phyloP scores from a whole-genome alignment of 805 yeast genomes.

The Kockiozyma suomiensis region DNA sequence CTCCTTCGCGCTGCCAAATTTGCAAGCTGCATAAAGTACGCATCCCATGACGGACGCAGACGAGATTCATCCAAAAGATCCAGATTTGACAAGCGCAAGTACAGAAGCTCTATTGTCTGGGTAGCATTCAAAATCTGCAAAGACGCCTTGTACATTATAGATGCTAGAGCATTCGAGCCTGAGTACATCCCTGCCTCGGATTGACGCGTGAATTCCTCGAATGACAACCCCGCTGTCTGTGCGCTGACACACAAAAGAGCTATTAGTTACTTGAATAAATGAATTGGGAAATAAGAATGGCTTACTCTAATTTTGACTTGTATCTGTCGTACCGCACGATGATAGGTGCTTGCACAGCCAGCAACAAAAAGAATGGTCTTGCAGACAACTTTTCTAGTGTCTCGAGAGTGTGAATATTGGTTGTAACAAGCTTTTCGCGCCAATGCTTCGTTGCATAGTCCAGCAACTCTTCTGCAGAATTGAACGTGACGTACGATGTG shows the following conservation, averaged over 20 bases:
- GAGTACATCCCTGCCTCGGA: conserved; percentile 43
- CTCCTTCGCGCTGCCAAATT: conserved; percentile 89
- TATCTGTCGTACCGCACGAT: conserved; percentile 46
- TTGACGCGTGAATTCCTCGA: conserved; percentile 46
- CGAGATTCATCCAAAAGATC: conserved; percentile 57
- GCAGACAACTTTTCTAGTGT: conserved; percentile 48
- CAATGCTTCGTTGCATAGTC: conserved; percentile 68
- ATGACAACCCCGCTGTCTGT: conserved; percentile 7
- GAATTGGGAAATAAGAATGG: not conserved
- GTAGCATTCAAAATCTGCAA: conserved; percentile 60
- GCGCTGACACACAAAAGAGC: not conserved
- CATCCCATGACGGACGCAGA: conserved; percentile 92
- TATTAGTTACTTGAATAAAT: not conserved
- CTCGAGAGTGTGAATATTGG: conserved; percentile 53
- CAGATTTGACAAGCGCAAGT: conserved; percentile 46
- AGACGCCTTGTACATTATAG: conserved; percentile 53
- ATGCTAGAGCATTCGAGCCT: conserved; percentile 43
- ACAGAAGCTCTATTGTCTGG: conserved; percentile 45
- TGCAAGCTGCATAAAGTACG: conserved; percentile 91
- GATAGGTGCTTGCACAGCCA: conserved; percentile 75
- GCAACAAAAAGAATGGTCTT: conserved; percentile 82
- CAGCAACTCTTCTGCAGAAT: conserved; percentile 50
- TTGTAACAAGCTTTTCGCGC: conserved; percentile 61
- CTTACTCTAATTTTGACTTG: conserved; percentile 9
- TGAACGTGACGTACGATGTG: conserved; percentile 41